Evolutionary conservation across 2,329 filamentous ascomycete species (phyloP).

Genomic region (Pseudogymnoascus sp.): DNA sequence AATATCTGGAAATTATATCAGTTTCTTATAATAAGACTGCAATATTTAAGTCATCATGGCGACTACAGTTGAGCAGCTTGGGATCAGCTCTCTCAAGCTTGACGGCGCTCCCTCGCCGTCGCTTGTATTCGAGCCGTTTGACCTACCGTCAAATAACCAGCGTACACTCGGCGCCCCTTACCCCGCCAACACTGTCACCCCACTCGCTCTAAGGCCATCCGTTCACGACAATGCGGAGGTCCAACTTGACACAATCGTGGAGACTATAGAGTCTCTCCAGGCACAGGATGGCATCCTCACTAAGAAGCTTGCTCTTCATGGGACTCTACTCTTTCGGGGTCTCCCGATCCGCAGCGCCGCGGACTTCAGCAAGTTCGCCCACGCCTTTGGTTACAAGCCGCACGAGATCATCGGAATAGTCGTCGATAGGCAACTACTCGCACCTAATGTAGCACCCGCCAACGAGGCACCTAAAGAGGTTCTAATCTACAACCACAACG

Average conservation of each 20-base stretch:
- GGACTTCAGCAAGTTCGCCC: slow-evolving; percentile 40
- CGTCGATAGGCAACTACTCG: slow-evolving; percentile 35
- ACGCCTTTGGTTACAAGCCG: slow-evolving; percentile 38
- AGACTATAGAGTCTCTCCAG: slow-evolving; percentile 32
- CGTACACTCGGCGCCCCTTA: slow-evolving; percentile 33
- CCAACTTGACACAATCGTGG: slow-evolving; percentile 28
- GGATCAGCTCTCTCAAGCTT: slow-evolving; percentile 17
- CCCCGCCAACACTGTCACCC: slow-evolving; percentile 30
- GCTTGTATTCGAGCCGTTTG: slow-evolving; percentile 30
- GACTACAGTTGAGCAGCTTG: slow-evolving; percentile 3
- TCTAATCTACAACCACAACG: slow-evolving; percentile 42
- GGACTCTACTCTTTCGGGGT: slow-evolving; percentile 38
- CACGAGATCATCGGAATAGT: slow-evolving; percentile 45
- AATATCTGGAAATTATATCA: not conserved
- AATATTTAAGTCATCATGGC: not conserved
- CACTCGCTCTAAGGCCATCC: slow-evolving; percentile 32
- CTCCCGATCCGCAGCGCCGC: slow-evolving; percentile 36
- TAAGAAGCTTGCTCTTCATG: slow-evolving; percentile 35
- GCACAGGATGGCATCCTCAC: slow-evolving; percentile 29
- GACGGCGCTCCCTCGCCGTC: slow-evolving; percentile 15
- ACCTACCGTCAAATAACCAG: slow-evolving; percentile 34
- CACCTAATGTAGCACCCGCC: slow-evolving; percentile 37
- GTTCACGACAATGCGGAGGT: slow-evolving; percentile 15
- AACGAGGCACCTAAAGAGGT: slow-evolving; percentile 41
- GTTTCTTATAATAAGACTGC: not conserved